A percentile compares a stretch with the other conserved stretches of the same genome.
These are phyloP conservation scores for Ceratocystis diversiconidia DNA, from an alignment of 2,329 filamentous ascomycete species.

Conservation along the genomic window DNA sequence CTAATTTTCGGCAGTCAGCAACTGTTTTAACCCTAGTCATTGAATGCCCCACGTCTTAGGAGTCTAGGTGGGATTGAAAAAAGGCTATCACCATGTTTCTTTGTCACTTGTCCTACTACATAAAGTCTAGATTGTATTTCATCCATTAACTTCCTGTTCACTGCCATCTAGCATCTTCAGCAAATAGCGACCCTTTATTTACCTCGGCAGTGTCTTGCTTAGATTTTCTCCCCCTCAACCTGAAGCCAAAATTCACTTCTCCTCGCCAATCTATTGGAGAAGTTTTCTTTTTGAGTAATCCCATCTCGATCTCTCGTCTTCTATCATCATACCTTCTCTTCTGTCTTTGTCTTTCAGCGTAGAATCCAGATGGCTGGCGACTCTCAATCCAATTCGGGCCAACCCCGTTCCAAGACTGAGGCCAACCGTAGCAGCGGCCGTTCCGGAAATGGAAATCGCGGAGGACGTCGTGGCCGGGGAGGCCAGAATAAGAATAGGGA, in stretches of 20 bases:
- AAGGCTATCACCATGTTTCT: neutral
- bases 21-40: neutral
- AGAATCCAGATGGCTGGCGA: slow-evolving; percentile 11
- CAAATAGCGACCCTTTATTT: neutral
- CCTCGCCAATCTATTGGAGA: neutral
- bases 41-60: neutral
- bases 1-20: neutral
- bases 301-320: neutral
- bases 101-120: neutral
- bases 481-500: slow-evolving; percentile 1
- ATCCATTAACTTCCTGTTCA: neutral
- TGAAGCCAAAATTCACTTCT: neutral
- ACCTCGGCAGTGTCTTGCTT: neutral
- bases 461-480: slow-evolving; percentile 4
- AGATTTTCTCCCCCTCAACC: neutral
- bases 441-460: neutral
- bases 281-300: neutral
- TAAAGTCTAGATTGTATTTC: neutral
- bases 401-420: slow-evolving; percentile 5
- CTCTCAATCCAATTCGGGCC: slow-evolving; percentile 4
- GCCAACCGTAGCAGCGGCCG: neutral
- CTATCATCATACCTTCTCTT: neutral
- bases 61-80: neutral
- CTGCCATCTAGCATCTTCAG: neutral
- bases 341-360: neutral